Percentiles rank a stretch among this genome's conserved stretches.
Conservation (phyloP, 768 basidiomycete genomes). For the Trametes elegans region DNA sequence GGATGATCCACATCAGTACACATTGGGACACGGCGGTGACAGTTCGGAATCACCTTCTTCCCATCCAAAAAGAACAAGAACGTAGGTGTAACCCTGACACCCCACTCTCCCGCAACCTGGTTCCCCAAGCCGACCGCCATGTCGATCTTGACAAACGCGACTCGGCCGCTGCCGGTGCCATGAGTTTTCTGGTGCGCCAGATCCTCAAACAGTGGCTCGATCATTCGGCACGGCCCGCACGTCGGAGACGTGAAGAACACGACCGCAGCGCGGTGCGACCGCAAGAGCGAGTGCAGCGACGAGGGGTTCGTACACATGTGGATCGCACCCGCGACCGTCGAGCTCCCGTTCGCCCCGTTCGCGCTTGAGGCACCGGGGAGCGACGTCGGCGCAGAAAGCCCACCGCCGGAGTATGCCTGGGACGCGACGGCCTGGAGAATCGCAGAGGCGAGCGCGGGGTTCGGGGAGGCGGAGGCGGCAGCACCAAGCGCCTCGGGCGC, state of each 20-base stretch:
- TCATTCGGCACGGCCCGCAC: slow-evolving; percentile 79
- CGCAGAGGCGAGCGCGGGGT: slow-evolving; percentile 50
- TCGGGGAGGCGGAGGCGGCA: slow-evolving; percentile 36
- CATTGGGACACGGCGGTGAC: too few relatives aligned
- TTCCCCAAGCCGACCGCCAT: slow-evolving; percentile 64
- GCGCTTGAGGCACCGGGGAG: slow-evolving; percentile 22
- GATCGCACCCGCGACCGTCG: slow-evolving; percentile 58
- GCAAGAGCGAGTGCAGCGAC: slow-evolving; percentile 65
- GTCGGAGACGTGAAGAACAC: slow-evolving; percentile 78
- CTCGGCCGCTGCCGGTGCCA: slow-evolving; percentile 34
- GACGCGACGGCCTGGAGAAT: slow-evolving; percentile 57
- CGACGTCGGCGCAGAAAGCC: slow-evolving; percentile 19
- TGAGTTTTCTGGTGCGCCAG: slow-evolving; percentile 62
- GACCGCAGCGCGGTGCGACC: slow-evolving; percentile 66
- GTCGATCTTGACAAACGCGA: slow-evolving; percentile 86
- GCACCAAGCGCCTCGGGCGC: slow-evolving; percentile 31
- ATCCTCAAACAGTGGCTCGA: slow-evolving; percentile 80
- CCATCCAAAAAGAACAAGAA: slow-evolving; percentile 86
- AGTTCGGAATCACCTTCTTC: slow-evolving; percentile 65
- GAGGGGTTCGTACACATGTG: slow-evolving; percentile 73
- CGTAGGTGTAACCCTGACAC: slow-evolving; percentile 79
- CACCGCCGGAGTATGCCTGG: slow-evolving; percentile 39
- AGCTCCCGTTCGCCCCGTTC: slow-evolving; percentile 38
- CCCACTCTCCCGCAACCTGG: slow-evolving; percentile 58
- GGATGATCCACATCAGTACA: neutral